Conservation (phyloP, 1,139 yeast genomes). For the Hemisphaericaspora xylanilytica region DNA sequence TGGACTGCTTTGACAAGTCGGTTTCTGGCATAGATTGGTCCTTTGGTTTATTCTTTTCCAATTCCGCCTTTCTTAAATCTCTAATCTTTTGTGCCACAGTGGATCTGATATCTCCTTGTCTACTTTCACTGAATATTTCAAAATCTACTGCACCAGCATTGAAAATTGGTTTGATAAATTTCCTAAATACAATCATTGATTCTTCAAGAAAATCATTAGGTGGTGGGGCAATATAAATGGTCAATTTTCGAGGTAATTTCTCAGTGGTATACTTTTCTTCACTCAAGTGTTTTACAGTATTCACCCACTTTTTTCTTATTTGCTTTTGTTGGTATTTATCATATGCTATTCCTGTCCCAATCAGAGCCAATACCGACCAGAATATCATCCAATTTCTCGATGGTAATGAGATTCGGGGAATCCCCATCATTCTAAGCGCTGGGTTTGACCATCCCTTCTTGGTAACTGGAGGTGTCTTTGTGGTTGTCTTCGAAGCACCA, state of each 20-base stretch:
- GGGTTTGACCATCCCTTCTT: conserved; percentile 73
- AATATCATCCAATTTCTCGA: conserved; percentile 92
- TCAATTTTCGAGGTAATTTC: conserved; percentile 67
- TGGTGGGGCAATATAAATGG: conserved; percentile 90
- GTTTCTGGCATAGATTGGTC: conserved; percentile 4
- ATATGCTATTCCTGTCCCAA: conserved; percentile 73
- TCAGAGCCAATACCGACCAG: conserved; percentile 65
- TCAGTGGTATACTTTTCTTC: conserved; percentile 32
- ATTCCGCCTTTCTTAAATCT: conserved; percentile 47
- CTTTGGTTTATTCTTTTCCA: conserved; percentile 7
- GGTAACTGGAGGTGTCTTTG: conserved; percentile 9
- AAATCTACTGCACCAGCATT: conserved; percentile 86
- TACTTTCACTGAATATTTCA: conserved; percentile 67
- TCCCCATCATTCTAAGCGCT: conserved; percentile 85
- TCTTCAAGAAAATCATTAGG: conserved; percentile 89
- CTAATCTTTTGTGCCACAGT: conserved; percentile 83
- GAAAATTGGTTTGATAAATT: conserved; percentile 81
- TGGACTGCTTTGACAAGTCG: conserved; percentile 10
- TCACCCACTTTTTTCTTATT: conserved; percentile 66
- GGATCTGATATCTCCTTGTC: conserved; percentile 87
- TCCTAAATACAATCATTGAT: conserved; percentile 70
- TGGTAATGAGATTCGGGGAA: conserved; percentile 74
- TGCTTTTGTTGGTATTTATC: conserved; percentile 73
- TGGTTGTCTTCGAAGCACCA: conserved; percentile 1
- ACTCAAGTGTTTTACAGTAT: conserved; percentile 53